A percentile compares a stretch with the other conserved stretches of the same genome.
Conservation (phyloP, 805 yeast genomes). For the Saccharomycopsis vini region DNA sequence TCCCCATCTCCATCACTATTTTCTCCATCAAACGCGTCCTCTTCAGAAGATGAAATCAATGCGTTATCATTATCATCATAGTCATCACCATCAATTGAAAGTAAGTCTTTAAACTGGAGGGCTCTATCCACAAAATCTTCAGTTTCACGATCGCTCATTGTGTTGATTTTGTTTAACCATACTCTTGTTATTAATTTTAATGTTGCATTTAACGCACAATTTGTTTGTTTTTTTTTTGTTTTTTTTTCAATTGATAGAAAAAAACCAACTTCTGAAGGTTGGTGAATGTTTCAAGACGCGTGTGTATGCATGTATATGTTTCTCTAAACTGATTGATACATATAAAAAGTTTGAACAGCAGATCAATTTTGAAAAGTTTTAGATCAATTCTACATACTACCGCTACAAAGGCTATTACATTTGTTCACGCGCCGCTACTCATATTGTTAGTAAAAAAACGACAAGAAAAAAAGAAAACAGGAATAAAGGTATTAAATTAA, state of each 20-base stretch:
- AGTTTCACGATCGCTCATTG: neutral
- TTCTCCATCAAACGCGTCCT: neutral
- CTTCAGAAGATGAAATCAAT: neutral
- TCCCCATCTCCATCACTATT: constrained; percentile 25
- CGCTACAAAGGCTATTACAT: too few species aligned
- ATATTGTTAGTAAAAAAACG: too few species aligned
- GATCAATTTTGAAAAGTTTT: neutral
- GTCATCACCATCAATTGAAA: constrained; percentile 8
- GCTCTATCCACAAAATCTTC: neutral
- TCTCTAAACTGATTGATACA: neutral
- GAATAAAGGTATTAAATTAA: too few species aligned
- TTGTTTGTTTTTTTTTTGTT: neutral
- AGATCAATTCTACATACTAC: too few species aligned
- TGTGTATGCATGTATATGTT: neutral
- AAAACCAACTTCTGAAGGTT: too few species aligned
- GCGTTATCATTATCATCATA: constrained; percentile 16
- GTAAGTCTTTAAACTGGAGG: neutral
- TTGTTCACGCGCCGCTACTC: too few species aligned
- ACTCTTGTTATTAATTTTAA: too few species aligned
- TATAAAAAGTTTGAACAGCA: neutral
- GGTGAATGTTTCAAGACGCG: too few species aligned
- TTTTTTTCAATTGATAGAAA: neutral
- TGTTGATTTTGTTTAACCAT: too few species aligned
- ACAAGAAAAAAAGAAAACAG: too few species aligned
- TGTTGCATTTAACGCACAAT: neutral